A percentile compares a stretch with the other conserved stretches of the same genome.
Evolutionary conservation across 2,329 filamentous ascomycete species (phyloP).

Genomic region (Colletotrichum tropicicola): DNA sequence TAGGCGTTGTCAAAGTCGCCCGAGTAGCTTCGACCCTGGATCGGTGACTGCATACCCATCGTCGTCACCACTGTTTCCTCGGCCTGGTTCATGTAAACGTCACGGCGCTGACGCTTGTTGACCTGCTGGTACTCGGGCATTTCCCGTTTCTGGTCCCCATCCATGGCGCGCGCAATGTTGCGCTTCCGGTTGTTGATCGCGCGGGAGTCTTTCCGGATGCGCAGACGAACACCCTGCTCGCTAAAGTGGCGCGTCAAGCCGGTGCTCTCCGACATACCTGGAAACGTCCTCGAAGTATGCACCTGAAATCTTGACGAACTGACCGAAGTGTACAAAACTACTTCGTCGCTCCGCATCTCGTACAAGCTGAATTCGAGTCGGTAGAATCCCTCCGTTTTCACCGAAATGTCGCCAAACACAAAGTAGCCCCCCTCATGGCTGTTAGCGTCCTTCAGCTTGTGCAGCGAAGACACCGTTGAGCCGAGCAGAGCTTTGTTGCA

Average conservation of each 20-base stretch:
- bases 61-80: neutral
- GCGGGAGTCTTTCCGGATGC: slow-evolving; percentile 88
- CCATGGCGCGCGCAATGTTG: neutral
- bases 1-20: neutral
- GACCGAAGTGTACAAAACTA: slow-evolving; percentile 42
- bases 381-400: slow-evolving; percentile 77
- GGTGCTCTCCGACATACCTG: slow-evolving; percentile 85
- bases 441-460: slow-evolving; percentile 80
- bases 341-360: slow-evolving; percentile 51
- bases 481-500: slow-evolving; percentile 68
- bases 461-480: slow-evolving; percentile 81
- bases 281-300: slow-evolving; percentile 73
- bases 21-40: neutral
- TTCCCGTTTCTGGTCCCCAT: neutral
- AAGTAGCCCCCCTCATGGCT: slow-evolving; percentile 87
- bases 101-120: neutral
- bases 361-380: slow-evolving; percentile 81
- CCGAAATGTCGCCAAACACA: slow-evolving; percentile 88
- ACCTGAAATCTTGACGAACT: slow-evolving; percentile 76
- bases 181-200: slow-evolving; percentile 62
- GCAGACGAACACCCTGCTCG: slow-evolving; percentile 85
- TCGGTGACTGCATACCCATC: neutral
- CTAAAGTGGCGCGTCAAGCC: slow-evolving; percentile 80
- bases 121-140: neutral
- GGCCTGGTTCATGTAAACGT: neutral